Conservation (phyloP, 164 flowering plant species). For the Vitis rotundifolia region DNA sequence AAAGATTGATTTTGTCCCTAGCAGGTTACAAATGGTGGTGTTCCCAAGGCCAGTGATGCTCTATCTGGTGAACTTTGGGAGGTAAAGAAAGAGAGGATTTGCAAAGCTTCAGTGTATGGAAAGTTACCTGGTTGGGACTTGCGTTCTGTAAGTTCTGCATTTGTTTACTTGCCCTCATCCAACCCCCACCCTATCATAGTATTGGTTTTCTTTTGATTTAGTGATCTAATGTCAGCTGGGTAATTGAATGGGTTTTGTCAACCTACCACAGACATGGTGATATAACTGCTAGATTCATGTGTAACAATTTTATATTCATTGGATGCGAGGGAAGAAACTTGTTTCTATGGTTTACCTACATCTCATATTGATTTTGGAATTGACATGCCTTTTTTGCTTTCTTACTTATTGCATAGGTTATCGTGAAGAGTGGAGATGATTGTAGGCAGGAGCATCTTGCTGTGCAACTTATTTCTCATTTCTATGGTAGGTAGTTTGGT, state of each 20-base stretch:
- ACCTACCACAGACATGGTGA: too few relatives aligned
- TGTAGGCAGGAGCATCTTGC: slow-evolving; percentile 99
- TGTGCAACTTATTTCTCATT: slow-evolving; percentile 96
- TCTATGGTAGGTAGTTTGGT: slow-evolving; percentile 61
- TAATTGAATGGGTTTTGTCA: too few relatives aligned
- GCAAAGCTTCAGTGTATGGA: slow-evolving; percentile 73
- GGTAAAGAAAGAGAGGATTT: slow-evolving; percentile 80
- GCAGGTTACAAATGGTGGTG: slow-evolving; percentile 73
- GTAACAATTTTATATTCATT: too few relatives aligned
- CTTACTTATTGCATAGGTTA: slow-evolving; percentile 46
- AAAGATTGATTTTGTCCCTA: slow-evolving; percentile 1
- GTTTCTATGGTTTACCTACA: too few relatives aligned
- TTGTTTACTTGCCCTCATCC: background rate
- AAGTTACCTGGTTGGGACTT: slow-evolving; percentile 94
- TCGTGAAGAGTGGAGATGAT: slow-evolving; percentile 99
- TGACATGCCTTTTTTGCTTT: slow-evolving; percentile 1
- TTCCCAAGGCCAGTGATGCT: slow-evolving; percentile 81
- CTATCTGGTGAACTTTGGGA: slow-evolving; percentile 98
- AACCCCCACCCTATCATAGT: too few relatives aligned
- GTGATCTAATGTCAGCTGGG: too few relatives aligned
- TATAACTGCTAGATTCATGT: too few relatives aligned
- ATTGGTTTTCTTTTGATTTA: too few relatives aligned
- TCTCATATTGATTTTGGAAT: background rate
- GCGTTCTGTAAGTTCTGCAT: slow-evolving; percentile 78
- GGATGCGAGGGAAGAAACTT: too few relatives aligned